These are phyloP conservation scores for Lentinus brumalis DNA, from an alignment of 768 basidiomycete species.

Conservation along the genomic window DNA sequence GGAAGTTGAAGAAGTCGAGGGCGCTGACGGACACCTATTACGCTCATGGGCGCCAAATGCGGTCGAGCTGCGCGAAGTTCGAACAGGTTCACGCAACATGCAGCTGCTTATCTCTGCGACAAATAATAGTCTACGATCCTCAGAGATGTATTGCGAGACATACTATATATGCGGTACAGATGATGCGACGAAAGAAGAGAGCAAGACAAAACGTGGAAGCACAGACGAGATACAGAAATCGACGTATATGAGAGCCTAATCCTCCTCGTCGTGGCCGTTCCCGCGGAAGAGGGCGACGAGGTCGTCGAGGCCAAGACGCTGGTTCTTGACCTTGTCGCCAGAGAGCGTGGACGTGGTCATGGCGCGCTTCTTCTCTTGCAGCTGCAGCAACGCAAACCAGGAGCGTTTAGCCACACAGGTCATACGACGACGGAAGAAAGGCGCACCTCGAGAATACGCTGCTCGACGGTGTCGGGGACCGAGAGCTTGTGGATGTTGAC, in stretches of 20 bases:
- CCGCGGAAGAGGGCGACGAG: slow-evolving; percentile 77
- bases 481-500: slow-evolving; percentile 91
- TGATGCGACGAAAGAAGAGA: neutral
- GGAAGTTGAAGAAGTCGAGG: slow-evolving; percentile 76
- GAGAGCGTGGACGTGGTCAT: slow-evolving; percentile 83
- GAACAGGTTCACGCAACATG: neutral
- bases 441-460: slow-evolving; percentile 74
- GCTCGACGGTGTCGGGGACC: slow-evolving; percentile 84
- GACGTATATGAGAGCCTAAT: slow-evolving; percentile 24
- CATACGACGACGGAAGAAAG: neutral
- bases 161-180: neutral
- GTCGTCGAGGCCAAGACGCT: slow-evolving; percentile 84
- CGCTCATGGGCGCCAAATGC: slow-evolving; percentile 43
- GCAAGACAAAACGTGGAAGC: neutral
- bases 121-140: neutral
- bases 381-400: slow-evolving; percentile 36
- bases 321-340: slow-evolving; percentile 85
- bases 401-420: neutral
- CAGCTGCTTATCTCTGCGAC: neutral
- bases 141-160: too few relatives aligned
- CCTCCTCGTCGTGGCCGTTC: slow-evolving; percentile 54
- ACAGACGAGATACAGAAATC: neutral
- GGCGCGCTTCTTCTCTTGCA: slow-evolving; percentile 92
- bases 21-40: neutral
- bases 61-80: neutral